Conservation (phyloP, 768 basidiomycete genomes). For the Lactarius quietus region DNA sequence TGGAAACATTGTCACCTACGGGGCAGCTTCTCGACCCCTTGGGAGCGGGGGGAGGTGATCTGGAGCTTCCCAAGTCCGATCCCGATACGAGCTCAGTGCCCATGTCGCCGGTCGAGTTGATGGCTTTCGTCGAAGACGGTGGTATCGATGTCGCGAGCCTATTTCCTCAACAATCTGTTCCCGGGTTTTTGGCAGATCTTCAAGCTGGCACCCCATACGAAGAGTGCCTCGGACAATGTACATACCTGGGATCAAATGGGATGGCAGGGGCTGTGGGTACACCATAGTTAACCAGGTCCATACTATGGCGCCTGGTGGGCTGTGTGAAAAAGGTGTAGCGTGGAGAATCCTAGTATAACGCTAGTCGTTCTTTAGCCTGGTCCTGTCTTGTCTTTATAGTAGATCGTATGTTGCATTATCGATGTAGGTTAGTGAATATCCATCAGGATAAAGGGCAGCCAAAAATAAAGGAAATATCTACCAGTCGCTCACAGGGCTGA, state of each 20-base stretch:
- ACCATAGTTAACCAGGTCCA: neutral
- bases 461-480: neutral
- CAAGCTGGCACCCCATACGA: neutral
- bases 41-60: neutral
- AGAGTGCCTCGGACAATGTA: neutral
- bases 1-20: neutral
- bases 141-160: slow-evolving; percentile 8
- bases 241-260: slow-evolving; percentile 2
- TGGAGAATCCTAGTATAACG: neutral
- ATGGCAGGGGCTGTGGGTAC: neutral
- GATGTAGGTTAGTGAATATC: neutral
- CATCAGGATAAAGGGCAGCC: neutral
- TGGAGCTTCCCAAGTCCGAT: neutral
- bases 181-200: neutral
- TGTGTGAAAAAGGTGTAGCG: neutral
- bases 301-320: no score
- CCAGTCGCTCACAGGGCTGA: neutral
- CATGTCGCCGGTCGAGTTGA: slow-evolving; percentile 15
- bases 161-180: neutral
- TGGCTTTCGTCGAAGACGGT: slow-evolving; percentile 20
- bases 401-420: neutral
- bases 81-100: neutral
- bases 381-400: neutral
- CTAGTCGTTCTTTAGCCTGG: neutral
- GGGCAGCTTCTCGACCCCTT: slow-evolving; percentile 7